Conservation (phyloP, 805 yeast species). For the Candida ficus region DNA sequence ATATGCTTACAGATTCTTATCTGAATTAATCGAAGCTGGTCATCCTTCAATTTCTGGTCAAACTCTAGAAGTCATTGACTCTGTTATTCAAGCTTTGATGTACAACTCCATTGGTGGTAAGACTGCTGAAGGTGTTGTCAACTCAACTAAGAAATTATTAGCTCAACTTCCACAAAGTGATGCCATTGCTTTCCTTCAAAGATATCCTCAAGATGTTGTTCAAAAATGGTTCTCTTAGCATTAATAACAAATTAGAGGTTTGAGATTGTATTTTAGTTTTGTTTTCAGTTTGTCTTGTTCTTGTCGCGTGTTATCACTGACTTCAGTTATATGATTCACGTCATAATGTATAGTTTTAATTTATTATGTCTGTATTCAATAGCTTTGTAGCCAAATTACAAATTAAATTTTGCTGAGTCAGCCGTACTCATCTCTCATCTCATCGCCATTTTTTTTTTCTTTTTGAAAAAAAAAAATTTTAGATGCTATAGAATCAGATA, state of each 20-base stretch:
- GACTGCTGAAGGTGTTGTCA: conserved; percentile 61
- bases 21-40: conserved; percentile 61
- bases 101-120: conserved; percentile 63
- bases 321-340: no score
- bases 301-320: no score
- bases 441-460: conserved; percentile 8
- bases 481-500: neutral
- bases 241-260: conserved; percentile 8
- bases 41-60: conserved; percentile 55
- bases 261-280: neutral
- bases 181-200: conserved; percentile 58
- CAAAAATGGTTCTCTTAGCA: conserved; percentile 54
- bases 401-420: neutral
- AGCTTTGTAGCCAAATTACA: no score
- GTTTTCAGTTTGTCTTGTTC: neutral
- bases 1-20: conserved; percentile 69
- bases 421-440: neutral
- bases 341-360: neutral
- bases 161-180: conserved; percentile 62
- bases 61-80: conserved; percentile 57
- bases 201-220: conserved; percentile 56
- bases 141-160: conserved; percentile 58
- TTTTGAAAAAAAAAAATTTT: conserved; percentile 3
- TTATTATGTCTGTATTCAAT: neutral
- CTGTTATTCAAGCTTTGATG: conserved; percentile 70